Conservation (phyloP, 2,329 filamentous ascomycete genomes). For the Neofusicoccum umdonicola region DNA sequence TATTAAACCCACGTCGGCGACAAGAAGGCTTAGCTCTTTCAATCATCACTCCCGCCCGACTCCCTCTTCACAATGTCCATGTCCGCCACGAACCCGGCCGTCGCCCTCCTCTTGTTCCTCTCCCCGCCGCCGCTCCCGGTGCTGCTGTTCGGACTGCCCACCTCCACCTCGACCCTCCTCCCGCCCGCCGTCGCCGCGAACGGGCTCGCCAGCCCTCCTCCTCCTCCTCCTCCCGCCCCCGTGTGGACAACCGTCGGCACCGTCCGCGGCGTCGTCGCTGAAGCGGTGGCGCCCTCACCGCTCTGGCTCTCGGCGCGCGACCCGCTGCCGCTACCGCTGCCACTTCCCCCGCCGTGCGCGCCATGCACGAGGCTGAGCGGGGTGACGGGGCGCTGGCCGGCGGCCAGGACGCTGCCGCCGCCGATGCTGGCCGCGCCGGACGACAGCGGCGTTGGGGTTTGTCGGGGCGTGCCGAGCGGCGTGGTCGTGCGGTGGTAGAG, state of each 20-base stretch:
- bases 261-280: slow-evolving; percentile 22
- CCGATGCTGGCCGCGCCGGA: neutral
- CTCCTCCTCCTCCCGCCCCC: neutral
- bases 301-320: neutral
- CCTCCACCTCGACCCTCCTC: slow-evolving; percentile 29
- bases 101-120: neutral
- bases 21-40: neutral
- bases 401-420: neutral
- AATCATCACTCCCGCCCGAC: neutral
- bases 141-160: neutral
- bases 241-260: slow-evolving; percentile 25
- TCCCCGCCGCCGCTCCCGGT: neutral
- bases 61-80: neutral
- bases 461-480: neutral
- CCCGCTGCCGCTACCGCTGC: neutral
- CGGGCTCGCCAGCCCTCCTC: slow-evolving; percentile 27
- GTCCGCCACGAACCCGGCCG: slow-evolving; percentile 12
- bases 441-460: neutral
- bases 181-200: slow-evolving; percentile 30
- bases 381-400: neutral
- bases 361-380: neutral
- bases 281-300: neutral
- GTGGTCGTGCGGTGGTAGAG: neutral
- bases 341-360: neutral
- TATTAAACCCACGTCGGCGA: neutral